Conservation (phyloP, 768 basidiomycete genomes). For the Mycena vitilis region DNA sequence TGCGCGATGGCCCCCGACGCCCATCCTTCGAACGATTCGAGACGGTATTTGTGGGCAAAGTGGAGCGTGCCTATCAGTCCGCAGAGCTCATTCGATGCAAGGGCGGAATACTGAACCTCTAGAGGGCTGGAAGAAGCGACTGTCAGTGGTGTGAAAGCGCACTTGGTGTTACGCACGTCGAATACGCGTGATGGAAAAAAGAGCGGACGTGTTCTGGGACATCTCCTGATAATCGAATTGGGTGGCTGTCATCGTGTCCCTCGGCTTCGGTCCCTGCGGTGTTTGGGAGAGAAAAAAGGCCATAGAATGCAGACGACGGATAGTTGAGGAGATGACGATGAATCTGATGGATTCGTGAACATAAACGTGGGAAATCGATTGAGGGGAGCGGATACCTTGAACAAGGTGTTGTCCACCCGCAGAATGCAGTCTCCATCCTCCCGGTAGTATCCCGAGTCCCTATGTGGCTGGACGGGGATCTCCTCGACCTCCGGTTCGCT, state of each 20-base stretch:
- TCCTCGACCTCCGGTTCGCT: not conserved
- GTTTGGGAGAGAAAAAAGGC: slow-evolving; percentile 6
- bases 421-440: slow-evolving; percentile 17
- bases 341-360: not conserved
- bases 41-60: slow-evolving; percentile 22
- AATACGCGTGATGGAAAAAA: slow-evolving; percentile 19
- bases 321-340: slow-evolving; percentile 16
- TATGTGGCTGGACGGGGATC: not conserved
- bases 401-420: slow-evolving; percentile 12
- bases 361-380: too few relatives aligned
- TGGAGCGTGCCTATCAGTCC: not conserved
- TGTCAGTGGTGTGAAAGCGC: too few relatives aligned
- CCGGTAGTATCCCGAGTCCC: slow-evolving; percentile 24
- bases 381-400: slow-evolving; percentile 7
- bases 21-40: slow-evolving; percentile 24
- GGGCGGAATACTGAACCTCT: not conserved
- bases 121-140: slow-evolving; percentile 1
- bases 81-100: not conserved
- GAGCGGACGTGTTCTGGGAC: not conserved
- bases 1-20: not conserved
- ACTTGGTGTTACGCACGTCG: not conserved
- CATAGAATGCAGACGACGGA: slow-evolving; percentile 1
- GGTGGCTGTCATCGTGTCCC: not conserved
- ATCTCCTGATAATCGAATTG: slow-evolving; percentile 9
- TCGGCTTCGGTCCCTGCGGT: not conserved